Evolutionary conservation across 768 basidiomycete genomes (phyloP), one percentile per base, ranked within the genome.

Genomic region (Crepidotus variabilis): DNA sequence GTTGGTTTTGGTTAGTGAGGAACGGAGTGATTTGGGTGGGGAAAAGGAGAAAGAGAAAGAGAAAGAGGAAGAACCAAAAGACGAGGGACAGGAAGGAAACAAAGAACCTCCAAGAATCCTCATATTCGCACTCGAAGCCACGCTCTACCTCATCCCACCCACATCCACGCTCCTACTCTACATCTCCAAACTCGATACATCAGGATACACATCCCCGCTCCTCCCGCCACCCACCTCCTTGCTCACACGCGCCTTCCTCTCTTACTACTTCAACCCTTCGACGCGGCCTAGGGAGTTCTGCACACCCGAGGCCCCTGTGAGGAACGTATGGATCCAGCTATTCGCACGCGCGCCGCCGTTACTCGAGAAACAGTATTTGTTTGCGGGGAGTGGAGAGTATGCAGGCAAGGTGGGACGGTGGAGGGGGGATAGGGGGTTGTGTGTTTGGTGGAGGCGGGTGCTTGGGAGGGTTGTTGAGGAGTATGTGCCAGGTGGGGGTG

Each of bases 121-220:
- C 52, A 85, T 92, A 32, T 78, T 86, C 2, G 94, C 83, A n/a
- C 78, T 97, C 57, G 92, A 95, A 67, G 89, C 84, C 0, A 78
- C 71, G 36, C 69, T 94, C 23, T 95, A 92, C 77, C 80, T 82
- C 49, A 66, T 95, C 50, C 88, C 92, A 2, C 61, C 81, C 3
- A 87, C 90, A 1, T 76, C 78, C 1, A 81, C 82, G 54, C 84
- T 84, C 2, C 80, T 98, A 33, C 70, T 98, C 32, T 97, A 98
- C 69, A 78, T 99, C 51, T 91, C 92, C 50, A 99, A 99, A 73
- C 86, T 97, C 52, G 97, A 99, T 69, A 86, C 94, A 10, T 92
- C 95, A 0, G 95, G 95, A 0, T 86, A 94, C 67, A 80, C 77
- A 8, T 67, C 64, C 23, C 39, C 18, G 13, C 3, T 20, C 11